Evolutionary conservation across 1,284 basidiomycete species (phyloP).

Genomic region (Microbotryum scabiosae): DNA sequence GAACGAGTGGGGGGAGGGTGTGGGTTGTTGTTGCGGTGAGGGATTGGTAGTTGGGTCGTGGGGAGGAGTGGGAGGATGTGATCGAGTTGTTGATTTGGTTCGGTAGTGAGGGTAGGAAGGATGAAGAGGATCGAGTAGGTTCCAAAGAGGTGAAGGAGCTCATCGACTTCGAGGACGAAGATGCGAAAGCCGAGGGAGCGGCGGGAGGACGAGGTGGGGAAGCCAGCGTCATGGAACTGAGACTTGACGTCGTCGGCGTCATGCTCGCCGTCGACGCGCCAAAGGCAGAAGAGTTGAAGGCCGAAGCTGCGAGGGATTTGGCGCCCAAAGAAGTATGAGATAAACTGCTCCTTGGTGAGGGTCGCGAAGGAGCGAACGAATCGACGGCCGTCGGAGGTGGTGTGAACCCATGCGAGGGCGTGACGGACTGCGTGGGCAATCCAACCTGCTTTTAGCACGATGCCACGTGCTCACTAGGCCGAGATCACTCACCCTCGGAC

Average conservation of each 20-base stretch:
- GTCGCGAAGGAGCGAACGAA: slow-evolving; percentile 8
- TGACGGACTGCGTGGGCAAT: no score
- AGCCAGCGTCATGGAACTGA: slow-evolving; percentile 19
- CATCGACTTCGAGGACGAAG: not conserved
- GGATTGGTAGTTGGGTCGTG: not conserved
- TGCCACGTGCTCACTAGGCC: not conserved
- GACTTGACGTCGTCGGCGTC: not conserved
- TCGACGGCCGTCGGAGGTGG: not conserved
- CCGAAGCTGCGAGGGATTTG: slow-evolving; percentile 41
- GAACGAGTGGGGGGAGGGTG: slow-evolving; percentile 10
- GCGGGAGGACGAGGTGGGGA: not conserved
- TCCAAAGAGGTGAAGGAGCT: slow-evolving; percentile 2
- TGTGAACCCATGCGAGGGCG: slow-evolving; percentile 4
- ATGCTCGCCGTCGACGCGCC: slow-evolving; percentile 6
- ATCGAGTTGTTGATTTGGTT: not conserved
- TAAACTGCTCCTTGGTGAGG: slow-evolving; percentile 23
- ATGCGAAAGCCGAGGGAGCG: not conserved
- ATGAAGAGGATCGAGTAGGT: slow-evolving; percentile 12
- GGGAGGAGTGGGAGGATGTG: not conserved
- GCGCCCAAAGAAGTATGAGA: slow-evolving; percentile 29
- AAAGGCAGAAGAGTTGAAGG: slow-evolving; percentile 43
- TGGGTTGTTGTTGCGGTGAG: slow-evolving; percentile 11
- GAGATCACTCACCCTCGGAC: slow-evolving; percentile 13
- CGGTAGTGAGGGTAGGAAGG: not conserved
- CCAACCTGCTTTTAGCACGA: no score